A percentile compares a stretch with the other conserved stretches of the same genome.
These are phyloP conservation scores for Cicer cuneatum DNA, from an alignment of 306 rosid species.

Conservation along the genomic window DNA sequence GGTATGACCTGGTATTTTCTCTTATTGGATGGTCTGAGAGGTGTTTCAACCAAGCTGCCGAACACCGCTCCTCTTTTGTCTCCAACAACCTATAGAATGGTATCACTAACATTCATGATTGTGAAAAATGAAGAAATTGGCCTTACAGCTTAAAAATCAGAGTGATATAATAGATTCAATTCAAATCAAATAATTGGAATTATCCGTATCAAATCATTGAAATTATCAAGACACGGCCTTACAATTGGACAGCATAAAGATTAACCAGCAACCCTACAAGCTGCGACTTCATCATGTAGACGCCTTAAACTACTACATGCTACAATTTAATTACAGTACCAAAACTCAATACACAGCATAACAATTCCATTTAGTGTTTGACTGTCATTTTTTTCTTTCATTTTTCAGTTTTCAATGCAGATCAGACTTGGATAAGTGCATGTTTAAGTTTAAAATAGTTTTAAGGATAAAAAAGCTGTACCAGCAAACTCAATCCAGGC, in stretches of 20 bases:
- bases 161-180: not conserved
- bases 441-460: not conserved
- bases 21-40: slow-evolving; percentile 72
- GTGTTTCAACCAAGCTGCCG: slow-evolving; percentile 94
- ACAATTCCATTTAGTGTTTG: not conserved
- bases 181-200: slow-evolving; percentile 25
- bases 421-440: not conserved
- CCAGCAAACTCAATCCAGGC: slow-evolving; percentile 93
- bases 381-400: not conserved
- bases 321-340: not conserved
- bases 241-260: slow-evolving; percentile 1
- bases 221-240: slow-evolving; percentile 6
- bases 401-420: not conserved
- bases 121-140: not conserved
- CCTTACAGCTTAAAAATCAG: not conserved
- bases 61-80: slow-evolving; percentile 89
- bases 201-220: slow-evolving; percentile 13
- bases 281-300: slow-evolving; percentile 11
- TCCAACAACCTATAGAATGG: slow-evolving; percentile 75
- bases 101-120: slow-evolving; percentile 9
- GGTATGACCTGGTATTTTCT: slow-evolving; percentile 82
- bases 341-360: slow-evolving; percentile 6
- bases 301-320: slow-evolving; percentile 17
- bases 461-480: slow-evolving; percentile 45
- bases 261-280: not conserved